Evolutionary conservation across 2,329 filamentous ascomycete genomes (phyloP).

Genomic region (Alternaria tenuissima): DNA sequence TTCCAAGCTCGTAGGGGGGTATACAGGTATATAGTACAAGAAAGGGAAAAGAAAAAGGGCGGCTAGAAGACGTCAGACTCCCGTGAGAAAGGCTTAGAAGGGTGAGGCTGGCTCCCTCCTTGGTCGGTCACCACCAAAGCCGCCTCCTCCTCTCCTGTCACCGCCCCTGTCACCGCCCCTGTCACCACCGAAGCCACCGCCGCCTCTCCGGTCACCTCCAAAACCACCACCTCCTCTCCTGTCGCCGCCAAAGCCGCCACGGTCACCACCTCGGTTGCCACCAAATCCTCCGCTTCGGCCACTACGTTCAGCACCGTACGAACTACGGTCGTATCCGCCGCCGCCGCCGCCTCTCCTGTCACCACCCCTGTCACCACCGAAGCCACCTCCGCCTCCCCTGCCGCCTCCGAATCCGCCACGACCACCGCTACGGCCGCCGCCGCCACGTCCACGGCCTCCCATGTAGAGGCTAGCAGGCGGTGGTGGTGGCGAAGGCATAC

Average conservation of each 20-base stretch:
- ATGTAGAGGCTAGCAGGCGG: conserved; percentile 37
- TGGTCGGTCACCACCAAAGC: conserved; percentile 16
- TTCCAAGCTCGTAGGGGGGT: conserved; percentile 15
- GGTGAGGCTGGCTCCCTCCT: conserved; percentile 23
- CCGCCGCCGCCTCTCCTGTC: not conserved
- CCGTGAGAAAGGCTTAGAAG: conserved; percentile 3
- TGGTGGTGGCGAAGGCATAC: conserved; percentile 53
- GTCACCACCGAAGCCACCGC: conserved; percentile 25
- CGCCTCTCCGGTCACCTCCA: conserved; percentile 19
- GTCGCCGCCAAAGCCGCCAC: conserved; percentile 22
- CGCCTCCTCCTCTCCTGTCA: conserved; percentile 16
- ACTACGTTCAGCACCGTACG: conserved; percentile 14
- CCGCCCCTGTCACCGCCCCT: conserved; percentile 23
- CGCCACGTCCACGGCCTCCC: conserved; percentile 22
- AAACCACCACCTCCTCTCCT: conserved; percentile 20
- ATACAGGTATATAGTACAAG: conserved; percentile 29
- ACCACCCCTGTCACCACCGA: conserved; percentile 17
- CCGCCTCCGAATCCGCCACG: conserved; percentile 26
- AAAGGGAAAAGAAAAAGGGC: conserved; percentile 11
- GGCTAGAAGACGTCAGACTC: not conserved
- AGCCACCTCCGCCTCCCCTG: conserved; percentile 12
- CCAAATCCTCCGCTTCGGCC: conserved; percentile 12
- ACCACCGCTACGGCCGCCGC: conserved; percentile 20
- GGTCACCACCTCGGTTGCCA: conserved; percentile 12
- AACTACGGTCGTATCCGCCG: not conserved